Evolutionary conservation across 768 basidiomycete genomes (phyloP).

Genomic region (Suillus bovinus): DNA sequence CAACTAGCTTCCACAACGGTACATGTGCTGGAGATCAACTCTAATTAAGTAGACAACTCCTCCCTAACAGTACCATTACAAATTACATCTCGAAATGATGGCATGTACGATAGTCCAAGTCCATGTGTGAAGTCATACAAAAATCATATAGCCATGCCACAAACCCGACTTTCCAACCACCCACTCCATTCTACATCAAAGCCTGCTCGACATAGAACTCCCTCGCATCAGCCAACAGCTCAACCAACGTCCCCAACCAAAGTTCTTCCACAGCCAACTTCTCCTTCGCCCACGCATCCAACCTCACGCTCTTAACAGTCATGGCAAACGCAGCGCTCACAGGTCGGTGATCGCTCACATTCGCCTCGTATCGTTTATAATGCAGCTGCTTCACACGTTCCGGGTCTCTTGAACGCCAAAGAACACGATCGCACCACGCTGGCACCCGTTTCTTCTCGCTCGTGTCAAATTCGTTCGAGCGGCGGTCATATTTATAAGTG

Average conservation of each 20-base stretch:
- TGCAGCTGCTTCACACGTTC: slow-evolving; percentile 62
- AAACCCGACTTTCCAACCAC: neutral
- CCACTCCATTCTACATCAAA: slow-evolving; percentile 21
- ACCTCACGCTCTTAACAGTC: slow-evolving; percentile 70
- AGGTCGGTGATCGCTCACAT: slow-evolving; percentile 89
- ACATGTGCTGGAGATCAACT: neutral
- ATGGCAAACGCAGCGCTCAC: slow-evolving; percentile 79
- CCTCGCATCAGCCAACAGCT: slow-evolving; percentile 31
- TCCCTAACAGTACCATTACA: neutral
- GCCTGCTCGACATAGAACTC: slow-evolving; percentile 37
- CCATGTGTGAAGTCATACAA: neutral
- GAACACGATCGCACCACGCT: slow-evolving; percentile 95
- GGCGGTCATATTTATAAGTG: slow-evolving; percentile 93
- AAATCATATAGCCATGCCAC: neutral
- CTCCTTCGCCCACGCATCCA: slow-evolving; percentile 55
- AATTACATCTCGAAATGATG: slow-evolving; percentile 2
- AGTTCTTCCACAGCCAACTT: slow-evolving; percentile 53
- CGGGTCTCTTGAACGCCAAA: slow-evolving; percentile 67
- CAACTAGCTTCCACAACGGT: neutral
- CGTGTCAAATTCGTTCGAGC: slow-evolving; percentile 77
- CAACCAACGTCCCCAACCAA: slow-evolving; percentile 46
- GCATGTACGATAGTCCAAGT: neutral
- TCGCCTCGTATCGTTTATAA: slow-evolving; percentile 82
- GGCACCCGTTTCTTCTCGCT: slow-evolving; percentile 88
- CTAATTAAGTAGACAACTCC: neutral